phyloP scores from a whole-genome alignment of 2,329 filamentous ascomycete species.

The Aspergillus vadensis region DNA sequence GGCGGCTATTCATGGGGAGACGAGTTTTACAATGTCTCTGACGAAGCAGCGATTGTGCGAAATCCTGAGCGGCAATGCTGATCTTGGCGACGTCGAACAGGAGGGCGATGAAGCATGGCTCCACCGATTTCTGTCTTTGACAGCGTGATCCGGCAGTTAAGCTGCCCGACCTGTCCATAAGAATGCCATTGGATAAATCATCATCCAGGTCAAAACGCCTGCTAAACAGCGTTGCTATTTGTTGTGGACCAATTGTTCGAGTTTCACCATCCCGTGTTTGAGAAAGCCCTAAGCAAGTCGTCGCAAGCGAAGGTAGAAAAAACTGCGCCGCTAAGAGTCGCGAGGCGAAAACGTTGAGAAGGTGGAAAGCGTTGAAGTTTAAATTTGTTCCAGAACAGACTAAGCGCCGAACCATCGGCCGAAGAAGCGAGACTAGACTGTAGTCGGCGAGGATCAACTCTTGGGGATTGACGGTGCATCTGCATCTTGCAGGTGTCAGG shows the following conservation, averaged over 20 bases:
- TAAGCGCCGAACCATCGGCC: not conserved
- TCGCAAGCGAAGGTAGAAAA: not conserved
- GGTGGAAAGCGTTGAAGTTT: constrained; percentile 6
- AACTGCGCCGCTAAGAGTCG: not conserved
- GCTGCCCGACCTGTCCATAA: not conserved
- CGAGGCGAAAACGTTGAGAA: constrained; percentile 7
- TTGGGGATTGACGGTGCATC: not conserved
- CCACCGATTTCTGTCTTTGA: not conserved
- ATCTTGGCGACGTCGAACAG: not conserved
- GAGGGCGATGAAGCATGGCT: not conserved
- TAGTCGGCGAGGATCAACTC: not conserved
- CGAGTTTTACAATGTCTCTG: not conserved
- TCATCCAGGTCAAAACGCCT: not conserved
- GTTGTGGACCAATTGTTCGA: not conserved
- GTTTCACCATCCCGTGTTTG: not conserved
- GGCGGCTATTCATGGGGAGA: too few relatives aligned
- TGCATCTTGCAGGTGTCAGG: too few relatives aligned
- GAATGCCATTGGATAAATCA: not conserved
- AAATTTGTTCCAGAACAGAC: constrained; percentile 3
- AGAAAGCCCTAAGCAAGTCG: not conserved
- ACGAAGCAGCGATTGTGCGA: not conserved
- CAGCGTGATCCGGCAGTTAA: not conserved
- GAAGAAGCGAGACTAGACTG: not conserved
- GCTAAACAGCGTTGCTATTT: not conserved
- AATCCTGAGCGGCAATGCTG: not conserved